phyloP scores from a whole-genome alignment of 2,329 filamentous ascomycete species.

The Pseudodiploospora longispora region DNA sequence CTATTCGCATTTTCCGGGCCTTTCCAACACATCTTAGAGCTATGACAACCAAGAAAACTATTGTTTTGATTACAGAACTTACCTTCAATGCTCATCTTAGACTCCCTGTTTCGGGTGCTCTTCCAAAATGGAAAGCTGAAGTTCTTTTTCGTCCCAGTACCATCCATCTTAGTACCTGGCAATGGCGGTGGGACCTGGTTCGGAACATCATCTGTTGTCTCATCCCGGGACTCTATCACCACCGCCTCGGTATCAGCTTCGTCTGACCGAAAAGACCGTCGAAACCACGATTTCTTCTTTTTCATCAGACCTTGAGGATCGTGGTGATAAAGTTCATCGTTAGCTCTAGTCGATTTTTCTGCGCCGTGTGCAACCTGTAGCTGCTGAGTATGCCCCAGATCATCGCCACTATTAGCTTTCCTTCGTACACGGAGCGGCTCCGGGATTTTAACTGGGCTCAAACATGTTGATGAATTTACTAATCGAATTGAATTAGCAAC shows the following conservation, averaged over 20 bases:
- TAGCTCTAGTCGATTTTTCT: constrained; percentile 6
- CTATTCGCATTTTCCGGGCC: background rate
- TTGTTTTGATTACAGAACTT: constrained; percentile 13
- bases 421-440: constrained; percentile 35
- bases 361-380: constrained; percentile 11
- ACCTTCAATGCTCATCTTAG: constrained; percentile 38
- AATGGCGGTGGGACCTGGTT: constrained; percentile 10
- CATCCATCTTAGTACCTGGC: constrained; percentile 15
- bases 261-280: constrained; percentile 33
- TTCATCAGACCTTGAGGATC: constrained; percentile 13
- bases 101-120: constrained; percentile 34
- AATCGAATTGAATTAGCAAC: constrained; percentile 47
- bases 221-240: constrained; percentile 3
- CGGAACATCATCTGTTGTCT: constrained; percentile 5
- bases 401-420: constrained; percentile 19
- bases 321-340: constrained; percentile 14
- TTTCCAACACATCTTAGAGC: no score
- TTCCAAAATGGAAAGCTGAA: constrained; percentile 52
- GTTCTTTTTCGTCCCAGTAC: constrained; percentile 39
- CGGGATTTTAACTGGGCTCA: constrained; percentile 26
- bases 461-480: constrained; percentile 39
- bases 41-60: no score
- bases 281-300: constrained; percentile 47
- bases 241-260: constrained; percentile 1
- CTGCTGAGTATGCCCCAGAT: constrained; percentile 14